Conservation (phyloP, 768 basidiomycete species). For the Mycena rebaudengoi region DNA sequence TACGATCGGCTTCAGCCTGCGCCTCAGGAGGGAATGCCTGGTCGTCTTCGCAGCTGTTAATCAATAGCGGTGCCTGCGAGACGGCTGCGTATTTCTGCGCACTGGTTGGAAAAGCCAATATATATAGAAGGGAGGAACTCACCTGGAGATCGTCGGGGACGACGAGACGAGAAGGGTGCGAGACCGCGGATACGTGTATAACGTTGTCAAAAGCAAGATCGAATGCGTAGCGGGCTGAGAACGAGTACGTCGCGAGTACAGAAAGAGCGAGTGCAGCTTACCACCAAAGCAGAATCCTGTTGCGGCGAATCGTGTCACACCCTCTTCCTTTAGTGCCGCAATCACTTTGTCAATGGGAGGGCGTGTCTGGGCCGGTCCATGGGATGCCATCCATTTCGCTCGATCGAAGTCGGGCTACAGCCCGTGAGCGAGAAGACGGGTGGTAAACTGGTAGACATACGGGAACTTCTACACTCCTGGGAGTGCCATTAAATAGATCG, state of each 20-base stretch:
- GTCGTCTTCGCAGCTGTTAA: constrained; percentile 53
- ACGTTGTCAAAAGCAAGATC: constrained; percentile 41
- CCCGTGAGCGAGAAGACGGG: too few species aligned
- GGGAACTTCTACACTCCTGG: too few species aligned
- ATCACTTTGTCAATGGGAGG: constrained; percentile 46
- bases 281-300: constrained; percentile 8
- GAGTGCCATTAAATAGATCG: too few species aligned
- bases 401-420: constrained; percentile 30
- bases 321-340: constrained; percentile 44
- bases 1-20: constrained; percentile 42
- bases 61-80: constrained; percentile 41
- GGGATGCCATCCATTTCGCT: constrained; percentile 42
- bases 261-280: background rate
- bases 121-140: constrained; percentile 19
- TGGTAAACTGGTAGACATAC: too few species aligned
- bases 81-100: constrained; percentile 40
- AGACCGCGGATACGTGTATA: constrained; percentile 37
- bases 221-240: constrained; percentile 37
- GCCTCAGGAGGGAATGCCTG: constrained; percentile 41
- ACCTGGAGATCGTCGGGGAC: constrained; percentile 44
- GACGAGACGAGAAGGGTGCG: constrained; percentile 46
- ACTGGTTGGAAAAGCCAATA: constrained; percentile 10
- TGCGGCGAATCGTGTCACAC: background rate
- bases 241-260: background rate
- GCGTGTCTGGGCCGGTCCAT: constrained; percentile 39